phyloP scores from a whole-genome alignment of 2,329 filamentous ascomycete genomes.

The Trichoderma cornu-damae region DNA sequence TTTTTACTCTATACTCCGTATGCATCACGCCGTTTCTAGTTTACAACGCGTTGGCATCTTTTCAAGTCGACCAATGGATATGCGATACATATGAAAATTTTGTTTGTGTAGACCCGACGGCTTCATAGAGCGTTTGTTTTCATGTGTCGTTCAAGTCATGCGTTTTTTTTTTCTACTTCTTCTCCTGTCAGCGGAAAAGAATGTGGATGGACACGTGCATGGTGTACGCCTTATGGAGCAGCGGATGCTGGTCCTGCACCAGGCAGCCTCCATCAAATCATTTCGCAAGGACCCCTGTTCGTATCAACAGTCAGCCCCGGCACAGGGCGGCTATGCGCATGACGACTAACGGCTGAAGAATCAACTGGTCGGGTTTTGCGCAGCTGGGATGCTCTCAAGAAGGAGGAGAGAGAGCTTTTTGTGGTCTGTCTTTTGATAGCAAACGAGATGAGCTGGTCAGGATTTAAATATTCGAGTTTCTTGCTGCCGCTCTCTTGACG shows the following conservation, averaged over 20 bases:
- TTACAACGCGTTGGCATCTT: not conserved
- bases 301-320: not conserved
- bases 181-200: not conserved
- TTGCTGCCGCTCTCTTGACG: not conserved
- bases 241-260: not conserved
- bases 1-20: too few relatives aligned
- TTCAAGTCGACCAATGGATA: too few relatives aligned
- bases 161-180: too few relatives aligned
- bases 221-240: not conserved
- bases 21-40: too few relatives aligned
- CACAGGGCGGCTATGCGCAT: not conserved
- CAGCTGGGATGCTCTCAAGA: not conserved
- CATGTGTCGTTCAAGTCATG: too few relatives aligned
- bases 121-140: too few relatives aligned
- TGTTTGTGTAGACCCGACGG: too few relatives aligned
- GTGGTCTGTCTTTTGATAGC: not conserved
- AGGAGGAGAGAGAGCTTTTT: not conserved
- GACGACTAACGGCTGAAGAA: not conserved
- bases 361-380: not conserved
- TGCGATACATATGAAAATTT: too few relatives aligned
- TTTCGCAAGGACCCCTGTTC: not conserved
- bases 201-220: not conserved
- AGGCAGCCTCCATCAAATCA: not conserved
- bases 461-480: not conserved
- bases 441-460: not conserved